These are phyloP conservation scores for Alternaria angustiovoidea DNA, from an alignment of 2,329 filamentous ascomycete genomes.

Conservation along the genomic window DNA sequence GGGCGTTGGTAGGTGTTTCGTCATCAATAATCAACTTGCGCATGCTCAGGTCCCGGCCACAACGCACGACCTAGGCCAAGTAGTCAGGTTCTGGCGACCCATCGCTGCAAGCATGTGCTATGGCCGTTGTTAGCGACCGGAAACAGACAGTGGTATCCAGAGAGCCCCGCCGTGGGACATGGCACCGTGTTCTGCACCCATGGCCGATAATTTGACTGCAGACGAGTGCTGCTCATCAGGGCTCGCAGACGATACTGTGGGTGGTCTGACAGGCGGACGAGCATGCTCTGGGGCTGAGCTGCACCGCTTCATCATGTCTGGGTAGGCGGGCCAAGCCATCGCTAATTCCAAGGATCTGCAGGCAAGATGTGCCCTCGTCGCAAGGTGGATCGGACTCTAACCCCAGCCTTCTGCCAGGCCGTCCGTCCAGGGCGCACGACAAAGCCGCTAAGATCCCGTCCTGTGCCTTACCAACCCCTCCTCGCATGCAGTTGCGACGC, in stretches of 20 bases:
- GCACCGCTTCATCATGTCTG: constrained; percentile 11
- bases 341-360: constrained; percentile 25
- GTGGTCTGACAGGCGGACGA: constrained; percentile 25
- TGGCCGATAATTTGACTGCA: constrained; percentile 15
- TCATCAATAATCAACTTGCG: constrained; percentile 21
- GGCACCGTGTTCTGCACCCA: constrained; percentile 9
- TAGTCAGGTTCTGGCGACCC: constrained; percentile 12
- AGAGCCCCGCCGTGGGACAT: constrained; percentile 22
- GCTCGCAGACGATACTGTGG: constrained; percentile 9
- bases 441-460: constrained; percentile 37
- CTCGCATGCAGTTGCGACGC: constrained; percentile 42
- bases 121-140: constrained; percentile 21
- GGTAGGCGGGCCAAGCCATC: constrained; percentile 16
- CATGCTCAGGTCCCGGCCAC: constrained; percentile 21
- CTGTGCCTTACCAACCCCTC: constrained; percentile 36
- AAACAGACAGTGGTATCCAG: constrained; percentile 22
- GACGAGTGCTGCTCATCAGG: constrained; percentile 15
- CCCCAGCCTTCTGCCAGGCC: constrained; percentile 39
- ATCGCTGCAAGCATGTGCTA: constrained; percentile 25
- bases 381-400: constrained; percentile 40
- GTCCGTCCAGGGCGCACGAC: constrained; percentile 33
- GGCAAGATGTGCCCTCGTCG: constrained; percentile 23
- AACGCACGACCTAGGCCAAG: constrained; percentile 4
- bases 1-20: constrained; percentile 24
- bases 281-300: constrained; percentile 15